phyloP scores from a whole-genome alignment of 805 yeast genomes.

The Nakazawaea sp. region DNA sequence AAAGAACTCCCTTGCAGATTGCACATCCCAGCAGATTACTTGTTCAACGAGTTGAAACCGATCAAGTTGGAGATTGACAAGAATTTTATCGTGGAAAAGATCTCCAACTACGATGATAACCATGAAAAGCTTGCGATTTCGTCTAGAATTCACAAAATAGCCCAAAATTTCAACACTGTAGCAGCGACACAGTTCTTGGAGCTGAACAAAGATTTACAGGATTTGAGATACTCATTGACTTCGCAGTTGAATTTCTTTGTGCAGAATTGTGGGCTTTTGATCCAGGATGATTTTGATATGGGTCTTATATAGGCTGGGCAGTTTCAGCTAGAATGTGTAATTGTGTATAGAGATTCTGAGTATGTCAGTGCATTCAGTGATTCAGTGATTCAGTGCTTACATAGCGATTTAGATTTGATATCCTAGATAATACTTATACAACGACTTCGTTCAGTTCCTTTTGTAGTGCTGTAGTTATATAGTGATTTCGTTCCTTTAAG shows the following conservation, averaged over 20 bases:
- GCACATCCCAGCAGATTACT: conserved; percentile 25
- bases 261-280: conserved; percentile 13
- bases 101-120: conserved; percentile 22
- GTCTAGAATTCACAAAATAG: conserved; percentile 22
- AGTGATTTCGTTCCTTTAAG: too few relatives aligned
- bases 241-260: conserved; percentile 25
- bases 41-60: conserved; percentile 18
- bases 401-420: too few relatives aligned
- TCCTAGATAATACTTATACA: too few relatives aligned
- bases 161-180: conserved; percentile 19
- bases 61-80: conserved; percentile 25
- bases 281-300: not conserved
- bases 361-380: too few relatives aligned
- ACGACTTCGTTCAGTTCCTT: too few relatives aligned
- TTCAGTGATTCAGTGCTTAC: too few relatives aligned
- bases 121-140: conserved; percentile 23
- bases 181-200: conserved; percentile 17
- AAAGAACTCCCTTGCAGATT: conserved; percentile 21
- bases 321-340: too few relatives aligned
- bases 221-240: conserved; percentile 20
- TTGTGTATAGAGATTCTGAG: too few relatives aligned
- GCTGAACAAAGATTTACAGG: conserved; percentile 1
- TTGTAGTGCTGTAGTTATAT: too few relatives aligned
- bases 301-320: not conserved
- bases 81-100: conserved; percentile 20